phyloP scores from a whole-genome alignment of 2,329 filamentous ascomycete genomes.

The Immersiporthe knoxdaviesiana region DNA sequence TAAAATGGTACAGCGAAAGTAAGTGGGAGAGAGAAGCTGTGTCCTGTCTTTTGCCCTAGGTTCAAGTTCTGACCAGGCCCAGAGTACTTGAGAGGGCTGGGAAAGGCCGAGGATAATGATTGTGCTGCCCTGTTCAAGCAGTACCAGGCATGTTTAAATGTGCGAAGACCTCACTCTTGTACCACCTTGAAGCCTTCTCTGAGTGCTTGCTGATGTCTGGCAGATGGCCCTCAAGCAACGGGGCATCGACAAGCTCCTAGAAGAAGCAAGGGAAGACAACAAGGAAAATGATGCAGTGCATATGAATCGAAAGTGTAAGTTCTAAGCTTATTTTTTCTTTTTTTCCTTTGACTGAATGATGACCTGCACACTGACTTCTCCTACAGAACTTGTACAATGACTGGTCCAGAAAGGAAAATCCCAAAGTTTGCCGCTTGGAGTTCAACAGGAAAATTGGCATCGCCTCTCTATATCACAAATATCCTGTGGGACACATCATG shows the following conservation, averaged over 20 bases:
- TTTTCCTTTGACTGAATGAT: background rate
- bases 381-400: background rate
- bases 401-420: background rate
- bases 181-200: background rate
- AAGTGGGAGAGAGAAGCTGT: constrained; percentile 42
- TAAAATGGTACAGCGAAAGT: constrained; percentile 99
- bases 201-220: constrained; percentile 17
- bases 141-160: constrained; percentile 84
- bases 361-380: background rate
- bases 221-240: constrained; percentile 84
- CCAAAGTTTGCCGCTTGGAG: background rate
- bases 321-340: too few relatives aligned
- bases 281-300: constrained; percentile 82
- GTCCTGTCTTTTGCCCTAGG: constrained; percentile 10
- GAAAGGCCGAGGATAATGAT: constrained; percentile 75
- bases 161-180: constrained; percentile 46
- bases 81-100: constrained; percentile 90
- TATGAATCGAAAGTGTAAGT: constrained; percentile 51
- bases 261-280: constrained; percentile 87
- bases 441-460: background rate
- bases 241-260: constrained; percentile 90
- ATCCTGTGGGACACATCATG: background rate
- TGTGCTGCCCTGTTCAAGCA: constrained; percentile 85
- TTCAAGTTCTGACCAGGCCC: constrained; percentile 31
- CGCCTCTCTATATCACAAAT: background rate